Evolutionary conservation across 257 asterid species (phyloP), one percentile per base, ranked within the genome.

Genomic region (Solanum okadae): DNA sequence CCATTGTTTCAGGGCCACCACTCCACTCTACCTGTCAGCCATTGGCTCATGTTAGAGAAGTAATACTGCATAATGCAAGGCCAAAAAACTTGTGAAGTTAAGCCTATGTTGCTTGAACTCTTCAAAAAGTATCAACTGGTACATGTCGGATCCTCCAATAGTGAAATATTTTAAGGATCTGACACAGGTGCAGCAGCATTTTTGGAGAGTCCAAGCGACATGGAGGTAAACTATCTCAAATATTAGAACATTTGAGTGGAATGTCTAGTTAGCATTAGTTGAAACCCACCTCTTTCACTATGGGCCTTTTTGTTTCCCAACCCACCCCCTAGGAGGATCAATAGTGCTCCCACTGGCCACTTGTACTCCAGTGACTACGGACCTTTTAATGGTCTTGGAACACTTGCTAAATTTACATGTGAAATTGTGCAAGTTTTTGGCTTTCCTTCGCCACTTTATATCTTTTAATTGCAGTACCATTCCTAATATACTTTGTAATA

Each of bases 11-110:
- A 63, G 95, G 90, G 44, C 99, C 98, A 85, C 94, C 90, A 86
- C 88, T 94, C 99, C 99, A 97, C 89, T 96, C 99, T 87, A 94
- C 98, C 99, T 97, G 93, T 86, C 89, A 81, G 68, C 27, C 42
- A 18, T 20, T 81, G 15, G n/a, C 67, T 79, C 85, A 46, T 79
- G 85, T 79, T 46, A 79, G 15, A 27, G 18, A 79, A 44, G 40
- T 37, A 44, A 46, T 44, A 25, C 27, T 25, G 15, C 84, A 40
- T 78, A 78, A 42, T 42, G 31, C 84, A 25, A 9, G 38, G 63
- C 63, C 14, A 42, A n/a, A 40, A 37, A 7, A 14, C 35, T 78
- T 78, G 84, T 40, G 3, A 23, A 70, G 23, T 70, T 70, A 29
- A 70, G 34, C 37, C 23, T 27, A 29, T 29, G 38, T 70, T 27